Evolutionary conservation across 345 rosid species (phyloP).

Genomic region (Cardiospermum halicacabum): DNA sequence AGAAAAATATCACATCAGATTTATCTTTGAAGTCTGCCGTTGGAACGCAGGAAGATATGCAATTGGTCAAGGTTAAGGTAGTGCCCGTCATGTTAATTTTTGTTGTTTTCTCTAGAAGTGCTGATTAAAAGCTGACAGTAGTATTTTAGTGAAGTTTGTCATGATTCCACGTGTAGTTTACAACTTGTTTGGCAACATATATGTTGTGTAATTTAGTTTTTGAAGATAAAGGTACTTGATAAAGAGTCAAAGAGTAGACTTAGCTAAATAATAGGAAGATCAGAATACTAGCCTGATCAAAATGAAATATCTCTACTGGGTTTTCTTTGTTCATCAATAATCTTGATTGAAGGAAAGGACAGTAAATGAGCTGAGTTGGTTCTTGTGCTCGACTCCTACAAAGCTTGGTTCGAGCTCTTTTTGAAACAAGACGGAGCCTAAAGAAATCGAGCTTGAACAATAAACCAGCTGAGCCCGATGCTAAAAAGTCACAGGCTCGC

Average conservation of each 20-base stretch:
- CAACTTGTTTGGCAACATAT: neutral
- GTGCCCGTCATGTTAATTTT: neutral
- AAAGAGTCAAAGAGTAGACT: neutral
- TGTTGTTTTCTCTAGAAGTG: neutral
- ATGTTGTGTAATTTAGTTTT: neutral
- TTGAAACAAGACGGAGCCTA: too few relatives aligned
- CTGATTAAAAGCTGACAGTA: neutral
- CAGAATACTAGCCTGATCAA: neutral
- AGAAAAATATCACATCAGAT: slow-evolving; percentile 11
- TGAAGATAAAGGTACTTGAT: neutral
- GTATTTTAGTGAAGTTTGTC: neutral
- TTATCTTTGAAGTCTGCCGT: slow-evolving; percentile 18
- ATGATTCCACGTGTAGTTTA: neutral
- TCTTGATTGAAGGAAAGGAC: neutral
- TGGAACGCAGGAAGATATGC: slow-evolving; percentile 7
- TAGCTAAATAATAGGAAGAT: neutral
- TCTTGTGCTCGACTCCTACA: too few relatives aligned
- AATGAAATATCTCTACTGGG: neutral
- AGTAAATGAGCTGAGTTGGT: too few relatives aligned
- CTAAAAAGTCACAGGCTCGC: too few relatives aligned
- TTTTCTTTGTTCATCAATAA: neutral
- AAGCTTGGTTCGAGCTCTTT: too few relatives aligned
- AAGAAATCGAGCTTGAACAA: too few relatives aligned
- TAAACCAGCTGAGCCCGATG: too few relatives aligned
- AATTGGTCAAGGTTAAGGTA: slow-evolving; percentile 20